These are phyloP conservation scores for Fusarium guadeloupense DNA, from an alignment of 2,329 filamentous ascomycete species.

Conservation along the genomic window DNA sequence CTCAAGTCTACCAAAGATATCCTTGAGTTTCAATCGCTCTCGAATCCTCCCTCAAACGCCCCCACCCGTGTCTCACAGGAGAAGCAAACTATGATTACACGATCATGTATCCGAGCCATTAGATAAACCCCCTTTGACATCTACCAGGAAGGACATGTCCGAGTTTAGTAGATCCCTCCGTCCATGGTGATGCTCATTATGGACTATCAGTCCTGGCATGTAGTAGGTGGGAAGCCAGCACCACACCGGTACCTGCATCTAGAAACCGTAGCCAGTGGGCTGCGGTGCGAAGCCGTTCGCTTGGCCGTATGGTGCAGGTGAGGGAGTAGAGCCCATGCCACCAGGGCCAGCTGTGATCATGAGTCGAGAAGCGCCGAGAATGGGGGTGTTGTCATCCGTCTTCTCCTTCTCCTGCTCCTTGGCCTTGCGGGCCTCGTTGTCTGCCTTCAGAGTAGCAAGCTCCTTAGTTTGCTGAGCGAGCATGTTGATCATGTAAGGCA, in stretches of 20 bases:
- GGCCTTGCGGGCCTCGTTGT: conserved; percentile 93
- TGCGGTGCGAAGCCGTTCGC: conserved; percentile 91
- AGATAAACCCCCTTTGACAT: conserved; percentile 31
- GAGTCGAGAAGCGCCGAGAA: conserved; percentile 85
- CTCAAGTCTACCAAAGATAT: conserved; percentile 41
- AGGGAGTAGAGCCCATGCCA: conserved; percentile 53
- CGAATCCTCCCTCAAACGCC: conserved; percentile 34
- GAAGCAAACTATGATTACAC: conserved; percentile 45
- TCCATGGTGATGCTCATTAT: conserved; percentile 8
- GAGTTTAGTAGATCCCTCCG: conserved; percentile 10
- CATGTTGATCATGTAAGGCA: conserved; percentile 99
- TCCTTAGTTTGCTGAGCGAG: conserved; percentile 89
- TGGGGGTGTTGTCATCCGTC: conserved; percentile 92
- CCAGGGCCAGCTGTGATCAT: conserved; percentile 95
- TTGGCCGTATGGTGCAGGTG: conserved; percentile 75
- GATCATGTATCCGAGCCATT: conserved; percentile 40
- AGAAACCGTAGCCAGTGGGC: conserved; percentile 79
- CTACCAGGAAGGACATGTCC: conserved; percentile 3
- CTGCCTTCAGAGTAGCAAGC: conserved; percentile 85
- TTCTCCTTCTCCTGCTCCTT: conserved; percentile 78
- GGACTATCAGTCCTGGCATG: conserved; percentile 11
- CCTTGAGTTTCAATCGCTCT: conserved; percentile 39
- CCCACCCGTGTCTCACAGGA: conserved; percentile 27
- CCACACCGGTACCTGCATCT: conserved; percentile 50
- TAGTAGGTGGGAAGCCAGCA: conserved; percentile 33